Conservation (phyloP, 1,139 yeast genomes). For the Pichia sp. region DNA sequence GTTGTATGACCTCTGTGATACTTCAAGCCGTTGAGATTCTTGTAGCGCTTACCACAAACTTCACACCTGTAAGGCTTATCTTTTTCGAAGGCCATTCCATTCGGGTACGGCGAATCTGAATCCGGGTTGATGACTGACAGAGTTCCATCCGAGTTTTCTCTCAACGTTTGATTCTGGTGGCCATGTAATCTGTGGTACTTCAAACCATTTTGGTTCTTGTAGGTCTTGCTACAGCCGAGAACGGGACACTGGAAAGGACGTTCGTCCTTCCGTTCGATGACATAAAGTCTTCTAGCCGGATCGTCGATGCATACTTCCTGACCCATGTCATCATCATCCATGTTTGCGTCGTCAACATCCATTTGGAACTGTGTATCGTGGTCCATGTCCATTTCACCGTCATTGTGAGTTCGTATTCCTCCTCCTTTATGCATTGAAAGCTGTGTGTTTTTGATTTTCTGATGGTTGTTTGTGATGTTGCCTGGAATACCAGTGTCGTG, state of each 20-base stretch:
- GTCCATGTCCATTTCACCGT: slow-evolving; percentile 15
- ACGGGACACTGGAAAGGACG: slow-evolving; percentile 98
- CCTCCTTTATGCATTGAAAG: background rate
- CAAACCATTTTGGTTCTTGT: slow-evolving; percentile 94
- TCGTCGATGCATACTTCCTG: slow-evolving; percentile 71
- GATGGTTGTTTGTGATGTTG: background rate
- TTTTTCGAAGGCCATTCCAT: slow-evolving; percentile 89
- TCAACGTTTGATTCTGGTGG: slow-evolving; percentile 89
- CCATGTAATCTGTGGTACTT: slow-evolving; percentile 96
- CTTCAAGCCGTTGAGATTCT: slow-evolving; percentile 91
- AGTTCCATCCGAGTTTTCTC: slow-evolving; percentile 90
- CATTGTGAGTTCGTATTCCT: background rate
- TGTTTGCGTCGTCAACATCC: slow-evolving; percentile 27
- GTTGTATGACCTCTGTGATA: slow-evolving; percentile 98
- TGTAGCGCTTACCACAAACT: slow-evolving; percentile 95
- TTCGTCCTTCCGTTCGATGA: slow-evolving; percentile 86
- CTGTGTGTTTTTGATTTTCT: slow-evolving; percentile 8
- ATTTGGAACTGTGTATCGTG: slow-evolving; percentile 27
- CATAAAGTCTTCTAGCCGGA: slow-evolving; percentile 91
- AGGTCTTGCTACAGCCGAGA: slow-evolving; percentile 95
- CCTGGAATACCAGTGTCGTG: background rate
- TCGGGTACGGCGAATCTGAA: slow-evolving; percentile 84
- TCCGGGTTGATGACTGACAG: slow-evolving; percentile 91
- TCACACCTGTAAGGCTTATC: slow-evolving; percentile 98
- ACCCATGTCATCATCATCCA: slow-evolving; percentile 31